These are phyloP conservation scores for Tuber umbilicatum DNA, from an alignment of 495 filamentous ascomycete species.

Conservation along the genomic window DNA sequence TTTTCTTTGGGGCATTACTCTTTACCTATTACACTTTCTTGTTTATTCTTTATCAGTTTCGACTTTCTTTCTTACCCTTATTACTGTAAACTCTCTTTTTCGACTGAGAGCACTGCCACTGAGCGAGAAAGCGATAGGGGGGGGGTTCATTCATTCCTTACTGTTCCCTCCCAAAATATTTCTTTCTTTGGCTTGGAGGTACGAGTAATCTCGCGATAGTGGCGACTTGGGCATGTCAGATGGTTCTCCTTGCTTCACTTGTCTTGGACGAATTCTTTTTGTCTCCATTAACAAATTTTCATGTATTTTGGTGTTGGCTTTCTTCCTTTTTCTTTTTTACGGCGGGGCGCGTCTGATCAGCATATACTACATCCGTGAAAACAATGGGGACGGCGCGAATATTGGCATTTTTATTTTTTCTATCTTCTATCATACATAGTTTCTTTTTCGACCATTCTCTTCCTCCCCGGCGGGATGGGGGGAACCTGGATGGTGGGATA, in stretches of 20 bases:
- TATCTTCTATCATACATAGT: constrained; percentile 2
- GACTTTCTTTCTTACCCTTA: constrained; percentile 35
- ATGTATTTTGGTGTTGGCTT: constrained; percentile 20
- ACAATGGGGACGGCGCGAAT: constrained; percentile 31
- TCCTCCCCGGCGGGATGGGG: constrained; percentile 23
- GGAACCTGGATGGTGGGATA: constrained; percentile 30
- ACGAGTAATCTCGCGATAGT: constrained; percentile 14
- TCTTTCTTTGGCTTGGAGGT: constrained; percentile 9
- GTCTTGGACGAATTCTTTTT: constrained; percentile 26
- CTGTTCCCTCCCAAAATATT: neutral
- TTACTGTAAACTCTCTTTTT: constrained; percentile 24
- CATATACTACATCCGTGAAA: constrained; percentile 31
- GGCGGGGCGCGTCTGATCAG: constrained; percentile 29
- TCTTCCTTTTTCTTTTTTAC: constrained; percentile 29
- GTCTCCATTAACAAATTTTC: constrained; percentile 25
- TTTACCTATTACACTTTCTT: constrained; percentile 27
- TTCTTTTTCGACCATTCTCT: constrained; percentile 17
- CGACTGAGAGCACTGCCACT: constrained; percentile 29
- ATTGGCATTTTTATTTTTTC: constrained; percentile 26
- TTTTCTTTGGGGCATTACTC: constrained; percentile 21
- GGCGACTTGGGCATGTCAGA: constrained; percentile 16
- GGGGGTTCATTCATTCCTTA: neutral
- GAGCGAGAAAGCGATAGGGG: constrained; percentile 17
- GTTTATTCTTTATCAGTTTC: constrained; percentile 22
- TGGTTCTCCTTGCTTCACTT: constrained; percentile 16